Percentiles rank a stretch among this genome's conserved stretches.
phyloP scores from a whole-genome alignment of 1,139 yeast genomes.

The Lodderomyces orthopsilosis region DNA sequence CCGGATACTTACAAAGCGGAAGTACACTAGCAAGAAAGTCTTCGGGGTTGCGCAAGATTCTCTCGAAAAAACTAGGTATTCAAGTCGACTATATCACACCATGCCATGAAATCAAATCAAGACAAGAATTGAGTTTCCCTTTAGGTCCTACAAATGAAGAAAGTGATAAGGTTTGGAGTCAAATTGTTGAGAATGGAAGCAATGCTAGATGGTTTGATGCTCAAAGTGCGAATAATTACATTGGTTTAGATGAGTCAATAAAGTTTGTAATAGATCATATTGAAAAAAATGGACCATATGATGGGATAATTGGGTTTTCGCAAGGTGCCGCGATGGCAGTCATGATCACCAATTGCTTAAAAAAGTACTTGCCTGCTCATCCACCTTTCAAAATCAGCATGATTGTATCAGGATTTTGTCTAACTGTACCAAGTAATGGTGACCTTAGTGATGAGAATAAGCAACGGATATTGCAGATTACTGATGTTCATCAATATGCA shows the following conservation, averaged over 20 bases:
- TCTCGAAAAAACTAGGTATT: conserved; percentile 56
- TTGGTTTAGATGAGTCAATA: conserved; percentile 31
- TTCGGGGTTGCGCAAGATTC: conserved; percentile 69
- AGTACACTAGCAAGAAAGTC: conserved; percentile 74
- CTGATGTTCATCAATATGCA: conserved; percentile 22
- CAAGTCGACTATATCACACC: conserved; percentile 40
- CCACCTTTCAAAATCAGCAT: conserved; percentile 46
- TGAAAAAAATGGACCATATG: conserved; percentile 75
- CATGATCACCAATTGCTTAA: conserved; percentile 45
- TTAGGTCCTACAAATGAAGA: conserved; percentile 28
- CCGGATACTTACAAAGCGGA: conserved; percentile 63
- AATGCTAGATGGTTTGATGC: conserved; percentile 52
- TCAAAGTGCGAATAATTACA: conserved; percentile 27
- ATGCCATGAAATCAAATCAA: conserved; percentile 23
- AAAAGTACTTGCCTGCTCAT: conserved; percentile 36
- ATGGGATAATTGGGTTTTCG: conserved; percentile 85
- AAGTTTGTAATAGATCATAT: conserved; percentile 53
- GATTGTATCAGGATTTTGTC: conserved; percentile 55
- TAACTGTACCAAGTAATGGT: conserved; percentile 36
- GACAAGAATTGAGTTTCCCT: conserved; percentile 28
- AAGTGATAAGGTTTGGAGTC: conserved; percentile 23
- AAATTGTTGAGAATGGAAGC: conserved; percentile 42
- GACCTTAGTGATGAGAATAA: conserved; percentile 15
- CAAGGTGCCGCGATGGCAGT: conserved; percentile 91
- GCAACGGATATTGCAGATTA: conserved; percentile 20